Evolutionary conservation across 306 rosid genomes (phyloP).

Genomic region (Nissolia schottii): DNA sequence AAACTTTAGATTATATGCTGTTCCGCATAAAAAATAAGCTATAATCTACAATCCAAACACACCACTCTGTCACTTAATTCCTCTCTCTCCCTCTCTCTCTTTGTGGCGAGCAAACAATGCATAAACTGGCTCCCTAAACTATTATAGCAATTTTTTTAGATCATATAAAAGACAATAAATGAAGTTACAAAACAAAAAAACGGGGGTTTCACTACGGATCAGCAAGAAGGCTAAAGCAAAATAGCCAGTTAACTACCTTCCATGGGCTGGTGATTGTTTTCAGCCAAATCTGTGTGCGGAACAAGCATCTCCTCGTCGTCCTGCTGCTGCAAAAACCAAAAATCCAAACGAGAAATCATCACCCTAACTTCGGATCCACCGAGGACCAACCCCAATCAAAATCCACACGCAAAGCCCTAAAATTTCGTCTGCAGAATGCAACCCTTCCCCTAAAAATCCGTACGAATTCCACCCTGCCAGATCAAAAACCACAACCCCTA

Average conservation of each 20-base stretch:
- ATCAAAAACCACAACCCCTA: slow-evolving; percentile 47
- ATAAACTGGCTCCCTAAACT: slow-evolving; percentile 12
- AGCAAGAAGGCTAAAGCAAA: slow-evolving; percentile 13
- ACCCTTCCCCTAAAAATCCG: slow-evolving; percentile 7
- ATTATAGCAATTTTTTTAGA: slow-evolving; percentile 10
- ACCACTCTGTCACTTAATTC: not conserved
- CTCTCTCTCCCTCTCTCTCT: not conserved
- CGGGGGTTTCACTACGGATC: slow-evolving; percentile 29
- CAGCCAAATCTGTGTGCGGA: slow-evolving; percentile 70
- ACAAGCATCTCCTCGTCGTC: slow-evolving; percentile 97
- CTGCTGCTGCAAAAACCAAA: slow-evolving; percentile 56
- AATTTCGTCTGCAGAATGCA: slow-evolving; percentile 36
- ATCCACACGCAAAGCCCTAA: slow-evolving; percentile 29
- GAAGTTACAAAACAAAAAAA: not conserved
- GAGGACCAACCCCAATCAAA: slow-evolving; percentile 26
- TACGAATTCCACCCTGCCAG: slow-evolving; percentile 26
- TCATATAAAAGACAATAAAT: slow-evolving; percentile 11
- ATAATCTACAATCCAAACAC: not conserved
- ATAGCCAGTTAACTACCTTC: slow-evolving; percentile 43
- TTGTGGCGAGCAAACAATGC: slow-evolving; percentile 20
- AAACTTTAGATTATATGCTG: not conserved
- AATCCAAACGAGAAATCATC: slow-evolving; percentile 22
- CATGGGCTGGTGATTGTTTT: slow-evolving; percentile 83
- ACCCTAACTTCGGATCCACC: slow-evolving; percentile 41
- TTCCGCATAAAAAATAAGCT: not conserved